Percentiles rank a stretch among this genome's conserved stretches.
These are phyloP conservation scores for Samsoniella hepiali DNA, from an alignment of 2,329 filamentous ascomycete genomes.

Conservation along the genomic window DNA sequence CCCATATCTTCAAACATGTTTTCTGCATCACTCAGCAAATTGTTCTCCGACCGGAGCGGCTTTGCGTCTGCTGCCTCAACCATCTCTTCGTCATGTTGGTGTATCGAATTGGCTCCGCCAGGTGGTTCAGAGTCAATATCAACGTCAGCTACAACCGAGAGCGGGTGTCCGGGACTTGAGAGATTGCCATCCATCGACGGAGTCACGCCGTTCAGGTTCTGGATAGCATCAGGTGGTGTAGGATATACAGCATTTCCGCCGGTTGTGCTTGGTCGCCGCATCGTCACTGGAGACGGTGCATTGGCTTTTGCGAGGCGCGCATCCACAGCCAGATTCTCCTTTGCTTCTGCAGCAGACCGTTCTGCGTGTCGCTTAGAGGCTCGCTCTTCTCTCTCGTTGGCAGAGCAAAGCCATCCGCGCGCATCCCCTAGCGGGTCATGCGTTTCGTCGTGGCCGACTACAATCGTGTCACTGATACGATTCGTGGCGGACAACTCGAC, in stretches of 20 bases:
- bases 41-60: constrained; percentile 41
- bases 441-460: constrained; percentile 38
- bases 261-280: constrained; percentile 48
- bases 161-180: constrained; percentile 53
- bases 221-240: constrained; percentile 66
- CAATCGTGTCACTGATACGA: constrained; percentile 38
- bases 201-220: constrained; percentile 50
- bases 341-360: constrained; percentile 40
- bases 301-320: constrained; percentile 42
- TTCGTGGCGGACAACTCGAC: constrained; percentile 40
- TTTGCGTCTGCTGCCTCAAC: constrained; percentile 41
- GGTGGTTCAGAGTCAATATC: constrained; percentile 36
- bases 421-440: constrained; percentile 50
- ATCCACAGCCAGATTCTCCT: constrained; percentile 42
- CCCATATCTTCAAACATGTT: constrained; percentile 68
- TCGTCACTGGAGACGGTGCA: constrained; percentile 49
- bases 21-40: constrained; percentile 47
- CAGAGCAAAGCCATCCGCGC: constrained; percentile 45
- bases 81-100: constrained; percentile 16
- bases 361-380: constrained; percentile 49
- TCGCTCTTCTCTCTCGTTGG: constrained; percentile 45
- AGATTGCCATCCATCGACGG: constrained; percentile 54
- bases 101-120: constrained; percentile 23
- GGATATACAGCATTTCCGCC: constrained; percentile 61
- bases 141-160: constrained; percentile 23